phyloP scores from a whole-genome alignment of 352 stramenopile species.

The Lagenidium sp. region DNA sequence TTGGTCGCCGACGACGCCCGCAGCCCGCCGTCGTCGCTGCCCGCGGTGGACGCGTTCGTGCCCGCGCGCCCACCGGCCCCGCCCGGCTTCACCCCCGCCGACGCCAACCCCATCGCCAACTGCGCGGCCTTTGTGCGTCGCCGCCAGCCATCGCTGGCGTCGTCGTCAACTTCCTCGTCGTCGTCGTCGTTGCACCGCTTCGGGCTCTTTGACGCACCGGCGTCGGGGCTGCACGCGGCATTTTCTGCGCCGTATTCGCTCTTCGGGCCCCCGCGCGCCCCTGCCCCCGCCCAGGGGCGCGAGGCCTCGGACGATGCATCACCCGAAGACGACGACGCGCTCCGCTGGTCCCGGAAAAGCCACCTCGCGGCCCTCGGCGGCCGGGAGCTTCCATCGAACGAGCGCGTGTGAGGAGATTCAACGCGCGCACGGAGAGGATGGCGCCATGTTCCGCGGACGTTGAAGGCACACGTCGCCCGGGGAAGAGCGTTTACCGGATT shows the following conservation, averaged over 20 bases:
- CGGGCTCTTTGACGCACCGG: too few species aligned
- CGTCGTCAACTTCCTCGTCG: too few species aligned
- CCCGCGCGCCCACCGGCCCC: slow-evolving; percentile 14
- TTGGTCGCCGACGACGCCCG: slow-evolving; percentile 3
- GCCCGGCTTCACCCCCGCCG: slow-evolving; percentile 47
- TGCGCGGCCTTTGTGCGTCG: slow-evolving; percentile 40
- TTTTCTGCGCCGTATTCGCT: slow-evolving; percentile 40
- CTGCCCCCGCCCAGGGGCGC: too few species aligned
- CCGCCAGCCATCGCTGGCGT: neutral
- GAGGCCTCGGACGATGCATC: neutral
- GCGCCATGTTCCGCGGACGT: too few species aligned
- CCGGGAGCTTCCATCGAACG: too few species aligned
- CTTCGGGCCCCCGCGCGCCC: slow-evolving; percentile 19
- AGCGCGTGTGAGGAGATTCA: too few species aligned
- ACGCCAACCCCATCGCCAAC: slow-evolving; percentile 40
- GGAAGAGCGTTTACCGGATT: too few species aligned
- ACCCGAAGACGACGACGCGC: neutral
- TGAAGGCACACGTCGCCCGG: too few species aligned
- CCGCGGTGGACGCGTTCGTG: neutral
- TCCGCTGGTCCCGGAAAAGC: too few species aligned
- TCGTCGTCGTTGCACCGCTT: too few species aligned
- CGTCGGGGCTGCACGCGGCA: slow-evolving; percentile 1
- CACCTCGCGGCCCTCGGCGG: too few species aligned
- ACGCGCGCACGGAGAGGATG: too few species aligned
- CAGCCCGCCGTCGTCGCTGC: neutral